Evolutionary conservation across 2,329 filamentous ascomycete species (phyloP).

Genomic region (Fusarium guadeloupense): DNA sequence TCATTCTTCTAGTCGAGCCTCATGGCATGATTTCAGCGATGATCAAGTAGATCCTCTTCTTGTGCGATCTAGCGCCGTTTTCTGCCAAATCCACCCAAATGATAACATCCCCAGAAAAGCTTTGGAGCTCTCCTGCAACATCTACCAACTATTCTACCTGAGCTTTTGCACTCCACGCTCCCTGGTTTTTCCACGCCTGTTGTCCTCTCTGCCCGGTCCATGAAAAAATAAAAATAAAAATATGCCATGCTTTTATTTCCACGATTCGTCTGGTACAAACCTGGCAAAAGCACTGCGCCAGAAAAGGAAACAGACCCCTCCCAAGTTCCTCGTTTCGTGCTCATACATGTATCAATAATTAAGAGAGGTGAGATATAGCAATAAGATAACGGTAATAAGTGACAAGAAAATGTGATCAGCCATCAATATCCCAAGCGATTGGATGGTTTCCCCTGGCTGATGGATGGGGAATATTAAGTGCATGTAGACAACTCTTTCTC

Average conservation of each 20-base stretch:
- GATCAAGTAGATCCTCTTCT: slow-evolving; percentile 36
- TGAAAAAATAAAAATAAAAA: slow-evolving; percentile 11
- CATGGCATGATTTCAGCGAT: slow-evolving; percentile 36
- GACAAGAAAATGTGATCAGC: slow-evolving; percentile 37
- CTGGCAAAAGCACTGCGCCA: slow-evolving; percentile 31
- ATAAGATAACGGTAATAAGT: slow-evolving; percentile 31
- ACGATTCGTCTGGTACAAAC: slow-evolving; percentile 26
- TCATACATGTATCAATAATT: slow-evolving; percentile 23
- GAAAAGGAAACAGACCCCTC: slow-evolving; percentile 26
- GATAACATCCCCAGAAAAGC: slow-evolving; percentile 15
- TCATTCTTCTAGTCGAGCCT: slow-evolving; percentile 25
- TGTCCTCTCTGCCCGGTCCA: slow-evolving; percentile 2
- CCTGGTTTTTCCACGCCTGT: neutral
- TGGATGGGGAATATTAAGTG: slow-evolving; percentile 41
- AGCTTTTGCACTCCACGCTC: slow-evolving; percentile 12
- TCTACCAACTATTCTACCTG: slow-evolving; percentile 1
- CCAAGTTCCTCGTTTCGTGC: slow-evolving; percentile 22
- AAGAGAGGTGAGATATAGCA: slow-evolving; percentile 26
- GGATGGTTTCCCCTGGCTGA: slow-evolving; percentile 37
- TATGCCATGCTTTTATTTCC: slow-evolving; percentile 17
- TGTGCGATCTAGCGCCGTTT: slow-evolving; percentile 32
- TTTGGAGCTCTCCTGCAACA: neutral
- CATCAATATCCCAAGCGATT: slow-evolving; percentile 39
- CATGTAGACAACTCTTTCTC: slow-evolving; percentile 42
- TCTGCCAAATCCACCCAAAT: slow-evolving; percentile 20